A percentile compares a stretch with the other conserved stretches of the same genome.
Conservation (phyloP, 2,329 filamentous ascomycete genomes). For the Xylariaceae sp. region DNA sequence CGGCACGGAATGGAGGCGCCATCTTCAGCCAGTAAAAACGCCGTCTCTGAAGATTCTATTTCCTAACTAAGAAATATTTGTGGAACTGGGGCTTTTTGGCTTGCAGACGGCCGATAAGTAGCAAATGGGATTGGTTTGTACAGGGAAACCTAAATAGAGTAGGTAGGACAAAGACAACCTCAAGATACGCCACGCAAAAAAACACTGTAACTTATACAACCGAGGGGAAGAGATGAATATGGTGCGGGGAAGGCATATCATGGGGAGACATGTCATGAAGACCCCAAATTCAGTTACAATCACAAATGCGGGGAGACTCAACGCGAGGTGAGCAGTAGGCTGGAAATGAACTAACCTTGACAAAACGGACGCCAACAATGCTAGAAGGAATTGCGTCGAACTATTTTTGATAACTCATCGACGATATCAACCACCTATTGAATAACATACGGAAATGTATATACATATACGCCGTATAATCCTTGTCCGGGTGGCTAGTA, state of each 20-base stretch:
- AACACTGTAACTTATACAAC: too few species aligned
- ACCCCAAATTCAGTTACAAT: neutral
- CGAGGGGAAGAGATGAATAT: neutral
- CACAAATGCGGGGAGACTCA: too few species aligned
- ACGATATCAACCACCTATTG: too few species aligned
- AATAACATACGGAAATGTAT: too few species aligned
- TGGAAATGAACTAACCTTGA: too few species aligned
- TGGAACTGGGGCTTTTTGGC: neutral
- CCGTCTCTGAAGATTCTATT: neutral
- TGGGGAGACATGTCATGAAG: neutral
- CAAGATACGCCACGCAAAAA: neutral
- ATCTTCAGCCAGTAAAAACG: conserved; percentile 13
- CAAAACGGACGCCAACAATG: too few species aligned
- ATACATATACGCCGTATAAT: too few species aligned
- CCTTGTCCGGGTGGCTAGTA: too few species aligned
- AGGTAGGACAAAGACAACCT: neutral
- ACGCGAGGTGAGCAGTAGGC: too few species aligned
- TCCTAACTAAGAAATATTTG: neutral
- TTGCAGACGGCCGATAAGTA: neutral
- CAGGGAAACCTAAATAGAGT: neutral
- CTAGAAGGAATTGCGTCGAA: too few species aligned
- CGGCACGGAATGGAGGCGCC: conserved; percentile 68
- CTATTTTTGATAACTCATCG: too few species aligned
- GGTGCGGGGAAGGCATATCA: neutral
- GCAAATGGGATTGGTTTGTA: neutral